Evolutionary conservation across 108 stramenopile genomes (phyloP).

Genomic region (Nitzschia palea): DNA sequence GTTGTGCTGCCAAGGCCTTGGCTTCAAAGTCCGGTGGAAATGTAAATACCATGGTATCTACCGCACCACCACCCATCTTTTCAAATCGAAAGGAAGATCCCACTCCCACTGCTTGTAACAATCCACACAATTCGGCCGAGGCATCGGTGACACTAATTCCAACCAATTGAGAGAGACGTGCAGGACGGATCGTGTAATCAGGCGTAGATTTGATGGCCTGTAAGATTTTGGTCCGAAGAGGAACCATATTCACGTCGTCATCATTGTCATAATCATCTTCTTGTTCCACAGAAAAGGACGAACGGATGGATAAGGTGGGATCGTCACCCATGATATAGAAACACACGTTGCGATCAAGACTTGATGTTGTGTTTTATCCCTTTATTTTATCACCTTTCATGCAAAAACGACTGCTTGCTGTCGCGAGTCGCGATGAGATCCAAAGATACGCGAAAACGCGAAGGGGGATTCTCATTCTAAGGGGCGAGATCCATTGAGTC

Average conservation of each 20-base stretch:
- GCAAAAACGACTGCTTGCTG: no score
- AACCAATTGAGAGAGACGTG: constrained; percentile 58
- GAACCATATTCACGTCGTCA: not conserved
- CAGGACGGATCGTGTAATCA: constrained; percentile 60
- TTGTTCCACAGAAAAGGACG: not conserved
- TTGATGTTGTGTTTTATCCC: no score
- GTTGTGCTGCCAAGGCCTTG: constrained; percentile 38
- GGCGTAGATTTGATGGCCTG: constrained; percentile 25
- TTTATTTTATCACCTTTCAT: no score
- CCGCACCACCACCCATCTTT: constrained; percentile 19
- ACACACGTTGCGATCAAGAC: no score
- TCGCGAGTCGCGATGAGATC: no score
- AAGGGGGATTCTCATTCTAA: no score
- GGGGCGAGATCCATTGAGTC: no score
- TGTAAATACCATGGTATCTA: constrained; percentile 71
- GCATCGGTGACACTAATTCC: constrained; percentile 81
- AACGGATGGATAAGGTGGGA: not conserved
- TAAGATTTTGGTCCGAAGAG: constrained; percentile 20
- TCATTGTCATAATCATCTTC: constrained; percentile 10
- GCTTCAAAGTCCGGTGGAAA: constrained; percentile 79
- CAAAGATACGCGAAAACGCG: no score
- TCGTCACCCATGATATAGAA: constrained; percentile 7
- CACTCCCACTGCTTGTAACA: constrained; percentile 70
- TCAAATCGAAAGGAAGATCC: constrained; percentile 81
- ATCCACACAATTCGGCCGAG: constrained; percentile 71